phyloP scores from a whole-genome alignment of 139 green algal genomes.

The Mychonastes homosphaera region DNA sequence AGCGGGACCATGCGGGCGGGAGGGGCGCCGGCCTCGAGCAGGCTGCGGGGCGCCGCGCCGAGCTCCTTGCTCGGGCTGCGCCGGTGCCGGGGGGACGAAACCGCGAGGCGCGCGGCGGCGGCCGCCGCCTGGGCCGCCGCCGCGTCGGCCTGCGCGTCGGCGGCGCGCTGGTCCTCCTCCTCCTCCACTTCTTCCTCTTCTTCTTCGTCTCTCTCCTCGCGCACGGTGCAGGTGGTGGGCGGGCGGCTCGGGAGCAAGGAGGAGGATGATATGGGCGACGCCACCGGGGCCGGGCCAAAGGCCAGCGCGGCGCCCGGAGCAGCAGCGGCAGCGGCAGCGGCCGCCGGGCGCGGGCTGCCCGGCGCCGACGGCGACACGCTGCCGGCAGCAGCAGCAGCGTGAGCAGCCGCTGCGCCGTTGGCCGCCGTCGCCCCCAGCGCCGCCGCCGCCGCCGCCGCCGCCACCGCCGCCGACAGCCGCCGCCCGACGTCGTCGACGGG shows the following conservation, averaged over 20 bases:
- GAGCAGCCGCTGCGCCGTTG: background rate
- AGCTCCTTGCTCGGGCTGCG: background rate
- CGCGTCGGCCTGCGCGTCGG: too few species aligned
- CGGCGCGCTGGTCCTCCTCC: too few species aligned
- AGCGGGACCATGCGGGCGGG: background rate
- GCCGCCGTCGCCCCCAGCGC: background rate
- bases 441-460: background rate
- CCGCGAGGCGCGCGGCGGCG: too few species aligned
- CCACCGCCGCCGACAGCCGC: background rate
- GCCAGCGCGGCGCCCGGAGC: background rate
- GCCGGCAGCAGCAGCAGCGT: background rate
- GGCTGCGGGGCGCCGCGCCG: background rate
- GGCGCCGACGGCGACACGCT: background rate
- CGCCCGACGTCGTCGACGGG: constrained; percentile 3
- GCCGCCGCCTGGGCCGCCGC: too few species aligned
- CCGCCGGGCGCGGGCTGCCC: background rate
- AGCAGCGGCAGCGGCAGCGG: background rate
- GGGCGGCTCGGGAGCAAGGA: too few species aligned
- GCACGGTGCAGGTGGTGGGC: too few species aligned
- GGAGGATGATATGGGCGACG: too few species aligned
- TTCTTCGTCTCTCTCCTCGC: too few species aligned
- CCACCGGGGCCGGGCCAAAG: too few species aligned
- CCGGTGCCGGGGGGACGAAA: background rate
- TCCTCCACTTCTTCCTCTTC: too few species aligned
- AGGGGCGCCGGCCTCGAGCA: background rate